Base-by-base conservation (phyloP, 2,329 filamentous ascomycete genomes). In the Apiospora rasikravindrae region DNA sequence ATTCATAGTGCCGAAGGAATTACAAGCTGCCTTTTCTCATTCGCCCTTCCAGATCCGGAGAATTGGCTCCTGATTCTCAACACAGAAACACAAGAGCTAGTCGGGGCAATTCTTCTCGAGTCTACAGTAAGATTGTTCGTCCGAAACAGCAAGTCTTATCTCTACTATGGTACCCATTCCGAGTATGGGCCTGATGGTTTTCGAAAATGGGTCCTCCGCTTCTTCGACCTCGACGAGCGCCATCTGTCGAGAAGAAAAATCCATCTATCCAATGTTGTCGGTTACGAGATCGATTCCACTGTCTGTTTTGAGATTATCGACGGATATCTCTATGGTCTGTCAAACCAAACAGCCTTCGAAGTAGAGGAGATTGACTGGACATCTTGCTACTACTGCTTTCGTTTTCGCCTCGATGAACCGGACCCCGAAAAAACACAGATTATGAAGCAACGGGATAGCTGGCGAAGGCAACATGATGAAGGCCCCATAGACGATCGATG, bases 401-500 rank as follows among this genome's bases (percentile, higher is more conserved):
- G 91, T 13, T 89, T 94, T 72, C 88, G 88, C 0, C 83, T 94
- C 14, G 77, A 84, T 44, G 78, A 82, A 2, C 84, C 86, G n/a
- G 80, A 82, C 40, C 77, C 79, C 11, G 79, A 78, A 1, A 79
- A 77, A 10, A 75, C 85, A n/a, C 82, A 87, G 74, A 79, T 80
- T 47, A 82, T 83, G 73, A 82, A 83, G n/a, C 85, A 86, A 71
- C 77, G 80, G 61, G 82, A 83, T 26, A 86, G 91, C 64, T 94
- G 91, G 88, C 86, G 92, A 10, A 88, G 92, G 22, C 86, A 92
- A 69, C 90, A 94, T 75, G 83, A 83, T 40, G 92, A 95, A 78
- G 93, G 93, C 0, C 88, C 91, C 0, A 90, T 94, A 22, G 92
- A 95, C 75, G 91, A 94, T 76, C 88, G 91, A 2, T 95, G 93